Base-by-base conservation (phyloP, 2,329 filamentous ascomycete species). In the Chaetomiaceae sp. region DNA sequence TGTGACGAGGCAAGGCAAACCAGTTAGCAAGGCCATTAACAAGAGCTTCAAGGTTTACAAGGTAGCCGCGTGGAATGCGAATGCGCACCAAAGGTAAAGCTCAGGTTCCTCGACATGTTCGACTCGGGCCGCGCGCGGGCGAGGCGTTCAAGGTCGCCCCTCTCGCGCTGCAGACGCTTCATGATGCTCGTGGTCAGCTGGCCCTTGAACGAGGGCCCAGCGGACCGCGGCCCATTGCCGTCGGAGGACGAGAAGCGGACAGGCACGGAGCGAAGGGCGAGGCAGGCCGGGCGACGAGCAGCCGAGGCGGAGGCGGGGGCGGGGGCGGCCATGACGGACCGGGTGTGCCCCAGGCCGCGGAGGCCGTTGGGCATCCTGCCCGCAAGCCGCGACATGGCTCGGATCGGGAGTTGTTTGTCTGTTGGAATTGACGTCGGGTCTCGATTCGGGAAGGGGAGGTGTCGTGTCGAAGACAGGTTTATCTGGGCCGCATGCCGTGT, bases 141-240 rank as follows among this genome's bases (percentile, higher is more conserved):
- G 58, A 73, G 69, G 52, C 69, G 69, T 56, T 70, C 70, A 39
- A 72, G 70, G 55, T 78, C 75, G 14, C 65, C 64, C 55, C 69
- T 70, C 58, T 81, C 76, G 34, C 73, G 69, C 47, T 68, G 67
- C 38, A 79, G 69, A 33, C 78, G 74, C 44, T 70, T 65, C 48
- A 68, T 68, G 46, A 78, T 76, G 55, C 75, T 78, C 62, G 77
- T 70, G 34, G 77, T 73, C 63, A 81, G 70, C 63, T 81, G 78
- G 20, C 76, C 76, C 50, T 74, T 72, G 64, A 81, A 81, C 10
- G 57, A 58, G 7, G 53, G 47, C 27, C 58, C 57, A 25, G 31
- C 51, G 12, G 45, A 25, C 35, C 16, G 48, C 9, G 44, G 42
- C 19, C 41, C 27, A 25, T 53, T 44, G 30, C 37, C 44, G 30